Base-by-base conservation (phyloP, 257 asterid species). In the Pogostemon cablin region DNA sequence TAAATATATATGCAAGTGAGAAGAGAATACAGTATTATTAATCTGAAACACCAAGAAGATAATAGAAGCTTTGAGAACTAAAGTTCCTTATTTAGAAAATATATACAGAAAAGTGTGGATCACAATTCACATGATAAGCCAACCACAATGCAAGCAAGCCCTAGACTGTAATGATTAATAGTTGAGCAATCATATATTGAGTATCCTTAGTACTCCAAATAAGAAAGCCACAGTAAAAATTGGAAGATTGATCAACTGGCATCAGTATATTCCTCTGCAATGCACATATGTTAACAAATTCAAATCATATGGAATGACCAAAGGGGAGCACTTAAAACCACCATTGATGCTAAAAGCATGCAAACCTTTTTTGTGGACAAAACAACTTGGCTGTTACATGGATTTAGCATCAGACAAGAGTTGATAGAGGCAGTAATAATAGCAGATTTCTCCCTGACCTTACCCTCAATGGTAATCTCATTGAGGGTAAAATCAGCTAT, bases 391-490 rank as follows among this genome's bases (percentile, higher is more conserved):
- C 73, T 73, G 71, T 65, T 85, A 46, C 78, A 61, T 41, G 96
- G 96, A 86, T 87, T 87, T 53, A 82, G 84, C 81, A 93, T 77
- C 84, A 80, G 82, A 41, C 83, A 81, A 25, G 86, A 81, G 85
- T 79, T 78, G 78, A 91, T 74, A 15, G 89, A 71, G 20, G 89
- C 80, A 56, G 79, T 79, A 72, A 91, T 61, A 35, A 72, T 67
- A 44, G 87, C 86, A 75, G 87, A 80, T 80, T 86, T 86, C 81
- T 89, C 96, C 90, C 95, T 75, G 66, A 80, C 86, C 86, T 86
- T 88, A 62, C 85, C 88, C 77, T 83, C 92, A 32, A 82, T 62
- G 47, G 79, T 79, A 69, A 86, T 84, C 64, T 79, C 83, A 34
- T 80, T 72, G 71, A 93, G 84, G 73, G 67, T 75, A 84, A 89